Evolutionary conservation across 805 yeast species (phyloP).

Genomic region (Kazachstania viticola): DNA sequence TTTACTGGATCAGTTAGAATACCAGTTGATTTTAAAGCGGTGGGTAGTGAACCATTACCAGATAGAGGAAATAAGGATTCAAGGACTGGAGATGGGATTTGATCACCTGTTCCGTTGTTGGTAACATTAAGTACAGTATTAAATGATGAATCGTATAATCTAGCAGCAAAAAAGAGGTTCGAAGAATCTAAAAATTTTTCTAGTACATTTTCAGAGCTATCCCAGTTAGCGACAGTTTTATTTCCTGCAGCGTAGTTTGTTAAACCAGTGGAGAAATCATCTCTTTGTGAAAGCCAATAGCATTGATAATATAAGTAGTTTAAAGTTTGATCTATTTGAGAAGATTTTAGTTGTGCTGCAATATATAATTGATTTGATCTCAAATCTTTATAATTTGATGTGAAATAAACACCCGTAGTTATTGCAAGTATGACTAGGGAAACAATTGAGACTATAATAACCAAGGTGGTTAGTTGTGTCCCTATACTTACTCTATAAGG

Average conservation of each 20-base stretch:
- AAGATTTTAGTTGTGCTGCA: constrained; percentile 69
- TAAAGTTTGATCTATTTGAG: constrained; percentile 64
- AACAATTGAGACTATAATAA: constrained; percentile 54
- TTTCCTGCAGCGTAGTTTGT: constrained; percentile 64
- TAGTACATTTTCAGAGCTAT: constrained; percentile 34
- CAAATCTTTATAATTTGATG: constrained; percentile 45
- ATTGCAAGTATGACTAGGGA: constrained; percentile 64
- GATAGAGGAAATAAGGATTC: constrained; percentile 40
- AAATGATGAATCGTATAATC: constrained; percentile 53
- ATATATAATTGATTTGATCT: constrained; percentile 64
- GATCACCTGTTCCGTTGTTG: constrained; percentile 30
- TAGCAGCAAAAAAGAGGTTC: constrained; percentile 49
- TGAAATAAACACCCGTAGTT: constrained; percentile 66
- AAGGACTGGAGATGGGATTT: constrained; percentile 24
- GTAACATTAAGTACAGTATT: constrained; percentile 34
- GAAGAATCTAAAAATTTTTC: constrained; percentile 57
- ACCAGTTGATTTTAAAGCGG: constrained; percentile 34
- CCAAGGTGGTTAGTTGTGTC: constrained; percentile 64
- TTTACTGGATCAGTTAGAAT: constrained; percentile 54
- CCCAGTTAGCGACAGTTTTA: constrained; percentile 38
- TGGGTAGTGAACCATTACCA: constrained; percentile 35
- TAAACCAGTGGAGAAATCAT: constrained; percentile 48
- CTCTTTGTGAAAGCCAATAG: constrained; percentile 50
- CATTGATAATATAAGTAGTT: constrained; percentile 57
- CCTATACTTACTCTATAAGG: constrained; percentile 52